Evolutionary conservation across 2,329 filamentous ascomycete genomes (phyloP).

Genomic region (Verticillium albo-atrum): DNA sequence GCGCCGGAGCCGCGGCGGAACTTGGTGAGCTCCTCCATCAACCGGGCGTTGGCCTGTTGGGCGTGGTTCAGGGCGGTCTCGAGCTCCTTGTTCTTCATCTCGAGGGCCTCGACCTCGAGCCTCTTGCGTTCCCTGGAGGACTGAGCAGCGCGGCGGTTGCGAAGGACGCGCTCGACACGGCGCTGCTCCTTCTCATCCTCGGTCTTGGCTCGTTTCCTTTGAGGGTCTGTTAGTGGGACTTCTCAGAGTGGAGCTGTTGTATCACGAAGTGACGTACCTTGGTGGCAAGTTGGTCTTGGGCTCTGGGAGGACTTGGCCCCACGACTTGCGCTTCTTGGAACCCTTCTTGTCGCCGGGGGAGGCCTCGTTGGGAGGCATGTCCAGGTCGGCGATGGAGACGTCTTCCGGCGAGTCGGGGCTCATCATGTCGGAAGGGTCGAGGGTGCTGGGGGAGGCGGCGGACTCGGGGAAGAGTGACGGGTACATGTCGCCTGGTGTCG

Average conservation of each 20-base stretch:
- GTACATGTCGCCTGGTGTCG: conserved; percentile 43
- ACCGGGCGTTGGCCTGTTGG: conserved; percentile 45
- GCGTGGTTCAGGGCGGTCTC: conserved; percentile 58
- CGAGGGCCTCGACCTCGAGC: conserved; percentile 79
- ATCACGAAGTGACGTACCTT: conserved; percentile 49
- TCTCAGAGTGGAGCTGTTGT: conserved; percentile 3
- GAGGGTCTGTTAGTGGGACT: conserved; percentile 18
- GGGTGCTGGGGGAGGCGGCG: conserved; percentile 22
- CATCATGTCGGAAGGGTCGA: conserved; percentile 46
- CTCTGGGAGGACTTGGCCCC: conserved; percentile 94
- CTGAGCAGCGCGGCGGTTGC: conserved; percentile 93
- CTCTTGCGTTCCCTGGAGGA: conserved; percentile 94
- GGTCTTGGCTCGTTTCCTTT: conserved; percentile 95
- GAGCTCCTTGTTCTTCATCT: conserved; percentile 68
- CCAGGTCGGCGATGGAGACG: conserved; percentile 14
- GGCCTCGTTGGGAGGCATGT: conserved; percentile 12
- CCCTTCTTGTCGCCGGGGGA: conserved; percentile 59
- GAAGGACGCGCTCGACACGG: conserved; percentile 92
- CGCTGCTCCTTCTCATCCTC: conserved; percentile 99
- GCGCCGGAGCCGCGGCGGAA: conserved; percentile 40
- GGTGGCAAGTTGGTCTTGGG: conserved; percentile 96
- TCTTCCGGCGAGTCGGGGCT: conserved; percentile 34
- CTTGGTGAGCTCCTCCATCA: conserved; percentile 46
- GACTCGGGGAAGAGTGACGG: conserved; percentile 41
- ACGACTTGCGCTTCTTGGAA: conserved; percentile 94